Evolutionary conservation across 176 grass and related monocot species (phyloP).

Genomic region (Microstegium vimineum): DNA sequence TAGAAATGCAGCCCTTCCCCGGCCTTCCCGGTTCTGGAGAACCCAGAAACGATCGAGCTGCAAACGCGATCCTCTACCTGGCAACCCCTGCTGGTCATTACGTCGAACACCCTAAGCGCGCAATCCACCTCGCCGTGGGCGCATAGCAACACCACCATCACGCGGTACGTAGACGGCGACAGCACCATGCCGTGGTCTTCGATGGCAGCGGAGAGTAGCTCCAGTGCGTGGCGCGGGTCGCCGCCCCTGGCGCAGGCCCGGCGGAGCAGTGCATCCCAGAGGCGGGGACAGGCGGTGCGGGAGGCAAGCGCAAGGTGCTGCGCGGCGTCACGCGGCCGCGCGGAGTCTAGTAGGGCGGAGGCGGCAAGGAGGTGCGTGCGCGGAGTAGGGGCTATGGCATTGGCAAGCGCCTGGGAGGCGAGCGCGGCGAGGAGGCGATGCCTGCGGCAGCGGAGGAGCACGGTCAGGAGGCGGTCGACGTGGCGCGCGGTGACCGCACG

Average conservation of each 20-base stretch:
- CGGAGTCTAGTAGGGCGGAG: too few relatives aligned
- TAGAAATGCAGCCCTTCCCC: constrained; percentile 53
- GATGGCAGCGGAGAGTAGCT: constrained; percentile 36
- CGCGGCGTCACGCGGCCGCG: constrained; percentile 13
- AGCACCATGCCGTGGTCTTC: constrained; percentile 25
- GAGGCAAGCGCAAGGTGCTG: constrained; percentile 24
- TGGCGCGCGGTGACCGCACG: too few relatives aligned
- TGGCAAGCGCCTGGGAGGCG: too few relatives aligned
- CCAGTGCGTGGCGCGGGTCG: constrained; percentile 41
- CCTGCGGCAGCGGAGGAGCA: too few relatives aligned
- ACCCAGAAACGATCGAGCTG: constrained; percentile 61
- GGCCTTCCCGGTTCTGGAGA: constrained; percentile 35
- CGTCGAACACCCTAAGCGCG: constrained; percentile 60
- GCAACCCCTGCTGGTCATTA: constrained; percentile 37
- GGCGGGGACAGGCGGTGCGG: neutral
- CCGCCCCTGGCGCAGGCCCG: constrained; percentile 28
- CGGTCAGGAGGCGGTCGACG: too few relatives aligned
- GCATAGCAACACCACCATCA: constrained; percentile 31
- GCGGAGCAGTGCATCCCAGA: constrained; percentile 56
- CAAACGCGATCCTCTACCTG: constrained; percentile 54
- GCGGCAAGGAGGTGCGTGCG: too few relatives aligned
- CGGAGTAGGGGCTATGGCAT: too few relatives aligned
- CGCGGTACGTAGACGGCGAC: constrained; percentile 24
- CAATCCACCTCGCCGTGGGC: constrained; percentile 40
- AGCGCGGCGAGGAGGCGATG: too few relatives aligned